Conservation (phyloP, 2,329 filamentous ascomycete species). For the Clonostachys rhizophaga region DNA sequence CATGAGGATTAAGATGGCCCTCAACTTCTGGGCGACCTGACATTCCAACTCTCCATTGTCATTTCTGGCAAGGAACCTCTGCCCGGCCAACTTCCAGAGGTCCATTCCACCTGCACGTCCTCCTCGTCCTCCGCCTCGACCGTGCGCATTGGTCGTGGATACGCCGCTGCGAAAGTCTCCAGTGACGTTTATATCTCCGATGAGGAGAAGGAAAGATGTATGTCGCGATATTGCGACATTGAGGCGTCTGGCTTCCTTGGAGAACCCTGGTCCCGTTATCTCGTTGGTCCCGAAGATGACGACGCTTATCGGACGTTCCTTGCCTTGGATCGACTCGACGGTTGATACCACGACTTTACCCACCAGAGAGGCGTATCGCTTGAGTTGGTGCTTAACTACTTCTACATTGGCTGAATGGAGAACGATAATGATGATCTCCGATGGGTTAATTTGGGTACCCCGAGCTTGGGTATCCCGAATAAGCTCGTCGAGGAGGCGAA, state of each 20-base stretch:
- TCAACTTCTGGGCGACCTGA: no score
- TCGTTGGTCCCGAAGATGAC: background rate
- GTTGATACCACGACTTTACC: background rate
- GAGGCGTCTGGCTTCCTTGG: background rate
- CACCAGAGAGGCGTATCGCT: background rate
- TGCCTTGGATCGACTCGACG: background rate
- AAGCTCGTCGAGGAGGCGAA: slow-evolving; percentile 6
- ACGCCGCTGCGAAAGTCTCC: no score
- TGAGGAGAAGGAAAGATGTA: background rate
- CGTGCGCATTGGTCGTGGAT: no score
- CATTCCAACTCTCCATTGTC: no score
- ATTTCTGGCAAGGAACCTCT: no score
- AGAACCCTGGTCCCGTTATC: background rate
- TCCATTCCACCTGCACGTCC: no score
- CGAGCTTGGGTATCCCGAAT: slow-evolving; percentile 1
- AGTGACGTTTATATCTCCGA: no score
- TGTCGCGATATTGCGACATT: slow-evolving; percentile 1
- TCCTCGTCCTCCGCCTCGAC: no score
- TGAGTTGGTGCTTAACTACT: background rate
- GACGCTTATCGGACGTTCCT: background rate
- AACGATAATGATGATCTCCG: background rate
- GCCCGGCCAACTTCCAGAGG: no score
- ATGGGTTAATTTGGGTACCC: background rate
- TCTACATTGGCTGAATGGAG: background rate
- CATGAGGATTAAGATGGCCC: no score